Evolutionary conservation across 2,329 filamentous ascomycete genomes (phyloP), one percentile per base, ranked within the genome.

Genomic region (Epichloe typhina): DNA sequence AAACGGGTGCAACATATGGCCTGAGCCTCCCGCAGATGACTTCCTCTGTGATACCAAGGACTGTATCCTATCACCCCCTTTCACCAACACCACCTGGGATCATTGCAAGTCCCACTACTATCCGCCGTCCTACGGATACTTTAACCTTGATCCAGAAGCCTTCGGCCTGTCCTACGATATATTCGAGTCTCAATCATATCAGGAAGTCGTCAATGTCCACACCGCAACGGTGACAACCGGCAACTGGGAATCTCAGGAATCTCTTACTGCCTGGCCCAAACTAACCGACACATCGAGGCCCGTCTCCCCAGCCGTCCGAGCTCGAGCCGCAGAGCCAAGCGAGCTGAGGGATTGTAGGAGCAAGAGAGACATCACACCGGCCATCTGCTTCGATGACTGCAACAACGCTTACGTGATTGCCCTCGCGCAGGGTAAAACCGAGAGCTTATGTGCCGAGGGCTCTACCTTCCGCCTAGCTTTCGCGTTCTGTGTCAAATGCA

Each of bases 91-190:
- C 0, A 58, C 58, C 0, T 82, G 77, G 78, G 57, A 62, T 0
- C 56, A 62, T 1, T 69, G 72, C 50, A 51, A 68, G 42, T 78
- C 74, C 0, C 55, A 65, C 15, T 80, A 76, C 58, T 82, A 74
- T 54, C 74, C 74, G 2, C 70, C 74, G 1, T 56, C 58, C 3
- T 54, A 56, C 12, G 77, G 74, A 3, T 86, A 84, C 61, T 86
- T 81, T 66, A 75, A 85, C 52, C 70, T 86, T n/a, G 70, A 81
- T 50, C 69, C 83, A 0, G 62, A 69, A 1, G 71, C 71, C 0
- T 87, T 86, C 52, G 82, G 82, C 4, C 67, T 86, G 15, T 75
- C 71, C 47, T 82, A 78, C 52, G 75, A 75, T 41, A 80, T 86
- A 17, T 86, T 84, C 53, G 69, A 72, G 19, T 64, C 71, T 23